Evolutionary conservation across 2,329 filamentous ascomycete species (phyloP), one percentile per base, ranked within the genome.

Genomic region (Fusarium duplospermum): DNA sequence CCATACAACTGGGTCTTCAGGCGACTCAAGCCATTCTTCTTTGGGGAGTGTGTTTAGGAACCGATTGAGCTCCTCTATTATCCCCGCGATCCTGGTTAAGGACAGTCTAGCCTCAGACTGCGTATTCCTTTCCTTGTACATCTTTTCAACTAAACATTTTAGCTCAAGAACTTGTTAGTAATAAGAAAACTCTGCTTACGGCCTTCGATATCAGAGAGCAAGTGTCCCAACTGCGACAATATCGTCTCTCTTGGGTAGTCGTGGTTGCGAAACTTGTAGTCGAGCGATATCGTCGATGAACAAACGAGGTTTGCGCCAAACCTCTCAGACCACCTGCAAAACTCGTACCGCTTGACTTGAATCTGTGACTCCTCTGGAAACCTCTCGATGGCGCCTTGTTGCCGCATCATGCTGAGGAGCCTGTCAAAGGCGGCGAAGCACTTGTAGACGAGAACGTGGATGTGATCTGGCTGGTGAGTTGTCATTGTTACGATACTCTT

Each of bases 1-100:
- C n/a, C 18, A 35, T 36, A 57, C 54, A 3, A 57, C 31, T 24
- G 31, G 29, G 31, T 36, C 33, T 36, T 57, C 54, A 36, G 70
- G 67, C 8, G 36, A 38, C 4, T 71, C 71, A 64, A 74, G 71
- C 72, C 72, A 73, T 60, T 65, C 33, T 47, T 73, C 71, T 35
- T 58, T 74, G 24, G 71, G 61, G 10, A 74, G 64, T 58, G 56
- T 52, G 1, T 58, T 59, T 7, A 73, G 33, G n/a, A 73, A 73
- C 8, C 67, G 36, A 20, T 54, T 71, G 18, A 69, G 9, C 45
- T 74, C 71, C 33, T 40, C 52, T 4, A 74, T 42, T 5, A 60
- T 62, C 38, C 35, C 52, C 31, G 52, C 36, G 6, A 72, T 59
- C 52, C 50, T 73, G 4, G 24, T 13, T 6, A 73, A 33, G 10